A percentile compares a stretch with the other conserved stretches of the same genome.
phyloP scores from a whole-genome alignment of 148 eudicot species.

The Rhododendron williamsianum region DNA sequence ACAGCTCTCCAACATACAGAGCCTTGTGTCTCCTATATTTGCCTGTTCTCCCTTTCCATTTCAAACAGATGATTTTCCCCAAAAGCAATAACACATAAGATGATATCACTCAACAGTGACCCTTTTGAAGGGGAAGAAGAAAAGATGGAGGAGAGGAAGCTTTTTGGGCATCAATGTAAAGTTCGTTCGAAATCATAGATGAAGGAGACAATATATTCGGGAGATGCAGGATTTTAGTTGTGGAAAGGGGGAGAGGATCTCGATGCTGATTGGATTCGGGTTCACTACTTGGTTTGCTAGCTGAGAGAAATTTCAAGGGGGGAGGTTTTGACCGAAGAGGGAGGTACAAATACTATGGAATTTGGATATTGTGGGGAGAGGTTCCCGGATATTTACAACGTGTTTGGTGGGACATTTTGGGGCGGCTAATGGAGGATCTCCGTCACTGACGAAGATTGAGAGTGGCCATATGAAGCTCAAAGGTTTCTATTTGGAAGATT shows the following conservation, averaged over 20 bases:
- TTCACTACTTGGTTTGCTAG: not conserved
- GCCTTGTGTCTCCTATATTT: too few relatives aligned
- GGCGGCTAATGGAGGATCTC: not conserved
- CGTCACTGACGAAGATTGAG: not conserved
- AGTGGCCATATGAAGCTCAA: not conserved
- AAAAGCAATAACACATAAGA: not conserved
- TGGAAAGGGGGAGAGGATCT: not conserved
- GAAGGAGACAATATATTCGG: not conserved
- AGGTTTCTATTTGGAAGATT: not conserved
- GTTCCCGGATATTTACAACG: not conserved
- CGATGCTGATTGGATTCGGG: not conserved
- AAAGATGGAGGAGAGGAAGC: not conserved
- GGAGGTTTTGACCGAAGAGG: not conserved
- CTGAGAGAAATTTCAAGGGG: not conserved
- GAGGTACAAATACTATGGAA: not conserved
- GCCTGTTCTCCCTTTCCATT: not conserved
- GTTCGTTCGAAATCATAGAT: not conserved
- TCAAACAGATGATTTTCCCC: not conserved
- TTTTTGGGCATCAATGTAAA: not conserved
- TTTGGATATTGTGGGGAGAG: not conserved
- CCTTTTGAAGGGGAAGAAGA: not conserved
- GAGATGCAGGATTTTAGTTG: not conserved
- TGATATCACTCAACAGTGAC: not conserved
- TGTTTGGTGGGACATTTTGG: not conserved
- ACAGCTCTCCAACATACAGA: too few relatives aligned